Evolutionary conservation across 768 basidiomycete species (phyloP).

Genomic region (Boletus insuetus): DNA sequence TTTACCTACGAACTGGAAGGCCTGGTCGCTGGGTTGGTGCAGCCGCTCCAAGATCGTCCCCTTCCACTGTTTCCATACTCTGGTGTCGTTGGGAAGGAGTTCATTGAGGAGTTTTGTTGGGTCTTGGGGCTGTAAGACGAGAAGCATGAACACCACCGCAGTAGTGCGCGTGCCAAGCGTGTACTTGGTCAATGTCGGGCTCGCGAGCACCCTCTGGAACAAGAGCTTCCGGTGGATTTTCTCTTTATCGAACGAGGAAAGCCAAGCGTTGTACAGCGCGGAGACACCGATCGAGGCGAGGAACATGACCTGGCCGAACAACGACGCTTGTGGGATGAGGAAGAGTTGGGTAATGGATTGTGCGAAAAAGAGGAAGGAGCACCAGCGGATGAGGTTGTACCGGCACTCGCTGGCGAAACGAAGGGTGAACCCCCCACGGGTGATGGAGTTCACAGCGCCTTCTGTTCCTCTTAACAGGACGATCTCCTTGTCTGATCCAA

Average conservation of each 20-base stretch:
- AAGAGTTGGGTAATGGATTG: constrained; percentile 30
- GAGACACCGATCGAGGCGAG: constrained; percentile 25
- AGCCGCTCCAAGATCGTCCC: constrained; percentile 4
- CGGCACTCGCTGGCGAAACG: constrained; percentile 13
- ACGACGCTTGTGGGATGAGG: constrained; percentile 26
- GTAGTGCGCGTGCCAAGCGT: constrained; percentile 15
- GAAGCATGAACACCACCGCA: constrained; percentile 15
- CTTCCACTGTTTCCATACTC: constrained; percentile 23
- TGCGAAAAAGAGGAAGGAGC: constrained; percentile 19
- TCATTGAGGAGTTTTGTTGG: constrained; percentile 11
- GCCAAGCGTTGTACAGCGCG: constrained; percentile 20
- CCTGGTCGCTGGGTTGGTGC: neutral
- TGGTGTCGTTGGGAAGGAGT: constrained; percentile 20
- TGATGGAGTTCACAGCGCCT: constrained; percentile 28
- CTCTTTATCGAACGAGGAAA: constrained; percentile 33
- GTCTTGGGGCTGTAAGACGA: constrained; percentile 10
- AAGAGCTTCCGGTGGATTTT: constrained; percentile 14
- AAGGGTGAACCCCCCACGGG: constrained; percentile 26
- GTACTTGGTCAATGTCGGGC: constrained; percentile 15
- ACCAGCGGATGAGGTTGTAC: constrained; percentile 14
- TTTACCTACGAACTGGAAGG: neutral
- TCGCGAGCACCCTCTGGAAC: constrained; percentile 8
- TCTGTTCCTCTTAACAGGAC: constrained; percentile 29
- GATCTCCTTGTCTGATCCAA: constrained; percentile 17
- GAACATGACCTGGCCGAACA: constrained; percentile 33